Evolutionary conservation across 768 basidiomycete genomes (phyloP), one percentile per base, ranked within the genome.

Genomic region (Kwoniella dejecticola): DNA sequence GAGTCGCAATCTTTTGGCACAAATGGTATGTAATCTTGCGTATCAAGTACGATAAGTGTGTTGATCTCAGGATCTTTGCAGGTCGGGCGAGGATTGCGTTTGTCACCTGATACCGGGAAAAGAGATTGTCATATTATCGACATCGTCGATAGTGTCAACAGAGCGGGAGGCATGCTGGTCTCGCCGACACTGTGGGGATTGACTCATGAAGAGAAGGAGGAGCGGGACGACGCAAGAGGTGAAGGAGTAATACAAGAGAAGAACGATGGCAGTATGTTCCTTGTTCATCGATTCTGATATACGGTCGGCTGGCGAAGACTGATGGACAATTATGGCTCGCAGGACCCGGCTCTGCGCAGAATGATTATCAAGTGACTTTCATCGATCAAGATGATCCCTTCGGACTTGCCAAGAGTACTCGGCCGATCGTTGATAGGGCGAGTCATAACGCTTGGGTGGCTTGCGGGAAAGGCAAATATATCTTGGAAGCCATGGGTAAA

Each of bases 31-130:
- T 64, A 33, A 44, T 1, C 15, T 24, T 11, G 21, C 8, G 4
- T 4, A 40, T 30, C 6, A 53, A 24, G 5, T 7, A 47, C 15
- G 11, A 19, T 23, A 26, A 57, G 21, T 12, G 17, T 44, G n/a
- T 11, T 49, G 30, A 42, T 47, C 26, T 48, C 24, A 38, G 12
- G 0, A 17, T 45, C 1, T 1, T 33, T 26, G 29, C 42, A 93
- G 91, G 90, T 97, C 61, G 94, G 94, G 3, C 84, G 94, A 59
- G 94, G 94, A 24, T 89, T 97, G 85, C 83, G 94, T 61, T 83
- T 89, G 29, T 93, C 90, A 2, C 89, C 90, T 8, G 74, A 74
- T 7, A 91, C 89, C 0, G 89, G 86, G 52, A 98, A 98, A 78
- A 67, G 75, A 45, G 86, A 95, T 72, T 97, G 94, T 76, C 86